Percentiles rank a stretch among this genome's conserved stretches.
phyloP scores from a whole-genome alignment of 495 filamentous ascomycete genomes.

The Massariosphaeria phaeospora region DNA sequence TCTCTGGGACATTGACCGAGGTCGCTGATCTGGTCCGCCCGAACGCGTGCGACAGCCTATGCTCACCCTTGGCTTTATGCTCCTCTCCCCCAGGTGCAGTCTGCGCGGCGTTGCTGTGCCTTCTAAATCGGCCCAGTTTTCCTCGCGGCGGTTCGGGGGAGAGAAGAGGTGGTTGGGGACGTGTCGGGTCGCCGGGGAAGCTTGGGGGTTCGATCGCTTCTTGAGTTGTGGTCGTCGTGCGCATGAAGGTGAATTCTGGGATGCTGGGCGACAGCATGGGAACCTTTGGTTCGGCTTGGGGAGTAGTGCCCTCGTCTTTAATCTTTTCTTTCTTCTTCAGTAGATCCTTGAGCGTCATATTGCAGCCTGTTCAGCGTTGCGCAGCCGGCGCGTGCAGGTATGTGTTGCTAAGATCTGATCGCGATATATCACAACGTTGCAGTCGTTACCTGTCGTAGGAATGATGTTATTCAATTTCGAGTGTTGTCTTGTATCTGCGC shows the following conservation, averaged over 20 bases:
- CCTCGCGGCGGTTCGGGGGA: constrained; percentile 29
- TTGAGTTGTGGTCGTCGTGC: constrained; percentile 73
- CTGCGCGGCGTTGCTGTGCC: constrained; percentile 40
- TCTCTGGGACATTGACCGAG: constrained; percentile 68
- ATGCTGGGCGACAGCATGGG: constrained; percentile 37
- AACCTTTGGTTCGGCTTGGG: neutral
- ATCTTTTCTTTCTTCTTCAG: constrained; percentile 68
- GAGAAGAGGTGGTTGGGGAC: constrained; percentile 22
- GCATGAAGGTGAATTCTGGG: constrained; percentile 77
- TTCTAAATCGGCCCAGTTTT: constrained; percentile 44
- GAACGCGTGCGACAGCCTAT: constrained; percentile 59
- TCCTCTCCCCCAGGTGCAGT: constrained; percentile 27
- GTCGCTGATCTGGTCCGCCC: constrained; percentile 48
- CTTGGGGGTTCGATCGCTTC: constrained; percentile 68
- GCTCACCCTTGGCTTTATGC: constrained; percentile 41
- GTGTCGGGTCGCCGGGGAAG: constrained; percentile 43
- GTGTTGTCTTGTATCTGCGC: constrained; percentile 25
- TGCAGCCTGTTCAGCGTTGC: constrained; percentile 12
- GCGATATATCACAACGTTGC: constrained; percentile 4
- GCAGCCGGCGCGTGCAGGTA: neutral
- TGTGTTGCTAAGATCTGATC: neutral
- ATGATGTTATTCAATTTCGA: constrained; percentile 15
- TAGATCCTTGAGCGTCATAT: constrained; percentile 69
- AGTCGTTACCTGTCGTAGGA: neutral
- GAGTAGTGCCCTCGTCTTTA: constrained; percentile 36